Evolutionary conservation across 2,329 filamentous ascomycete genomes (phyloP).

Genomic region (Aspergillus sojae): DNA sequence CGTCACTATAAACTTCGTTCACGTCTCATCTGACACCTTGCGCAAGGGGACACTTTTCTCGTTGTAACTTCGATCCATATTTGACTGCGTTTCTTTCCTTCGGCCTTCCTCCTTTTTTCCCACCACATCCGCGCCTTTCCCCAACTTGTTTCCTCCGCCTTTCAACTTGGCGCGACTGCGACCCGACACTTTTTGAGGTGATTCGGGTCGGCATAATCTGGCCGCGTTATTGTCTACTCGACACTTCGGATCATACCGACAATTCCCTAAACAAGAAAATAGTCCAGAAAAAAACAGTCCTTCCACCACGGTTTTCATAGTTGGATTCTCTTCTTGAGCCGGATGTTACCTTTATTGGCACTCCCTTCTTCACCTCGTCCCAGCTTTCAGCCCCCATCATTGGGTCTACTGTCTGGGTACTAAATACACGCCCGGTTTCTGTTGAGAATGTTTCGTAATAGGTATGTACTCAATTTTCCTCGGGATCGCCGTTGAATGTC

Average conservation of each 20-base stretch:
- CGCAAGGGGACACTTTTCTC: neutral
- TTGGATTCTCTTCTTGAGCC: slow-evolving; percentile 6
- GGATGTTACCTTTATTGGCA: slow-evolving; percentile 15
- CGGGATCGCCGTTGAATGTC: slow-evolving; percentile 4
- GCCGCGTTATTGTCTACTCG: neutral
- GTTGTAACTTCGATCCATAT: slow-evolving; percentile 1
- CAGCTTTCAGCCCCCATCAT: neutral
- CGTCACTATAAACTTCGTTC: neutral
- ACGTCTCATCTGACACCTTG: neutral
- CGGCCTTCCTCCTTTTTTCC: neutral
- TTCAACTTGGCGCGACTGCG: slow-evolving; percentile 6
- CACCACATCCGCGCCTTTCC: neutral
- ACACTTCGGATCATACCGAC: neutral
- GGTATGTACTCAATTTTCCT: slow-evolving; percentile 39
- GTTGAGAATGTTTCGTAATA: slow-evolving; percentile 50
- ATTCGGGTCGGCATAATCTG: slow-evolving; percentile 2
- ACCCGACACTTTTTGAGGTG: neutral
- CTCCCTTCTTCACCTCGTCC: neutral
- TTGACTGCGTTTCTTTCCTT: neutral
- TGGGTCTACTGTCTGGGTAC: neutral
- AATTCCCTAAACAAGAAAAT: neutral
- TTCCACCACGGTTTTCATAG: neutral
- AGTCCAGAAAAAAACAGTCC: neutral
- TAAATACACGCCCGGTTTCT: neutral
- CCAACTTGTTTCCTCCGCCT: neutral